Base-by-base conservation (phyloP, 331 rosid species). In the Malus hybrid region DNA sequence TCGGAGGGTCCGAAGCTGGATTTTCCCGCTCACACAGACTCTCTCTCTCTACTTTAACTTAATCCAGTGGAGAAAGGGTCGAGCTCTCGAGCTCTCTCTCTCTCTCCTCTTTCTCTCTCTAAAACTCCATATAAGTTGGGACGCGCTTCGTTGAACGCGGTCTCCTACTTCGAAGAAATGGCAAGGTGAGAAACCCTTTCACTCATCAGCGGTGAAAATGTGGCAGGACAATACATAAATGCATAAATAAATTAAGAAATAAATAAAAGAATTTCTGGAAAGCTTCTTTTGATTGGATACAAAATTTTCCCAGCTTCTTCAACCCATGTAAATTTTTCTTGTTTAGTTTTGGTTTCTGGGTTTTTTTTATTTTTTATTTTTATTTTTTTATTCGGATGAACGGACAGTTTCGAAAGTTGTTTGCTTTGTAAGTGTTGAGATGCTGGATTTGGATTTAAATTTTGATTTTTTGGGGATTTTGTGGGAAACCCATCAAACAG, bases 1-100 rank as follows among this genome's bases (percentile, higher is more conserved):
- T 31, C 14, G 8, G 2, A 67, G 54, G 54, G 18, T 44, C 72
- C 76, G 4, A 27, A 32, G 71, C 74, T 61, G 67, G 74, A 76
- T 36, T 82, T 92, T 92, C 93, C 97, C 97, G 92, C 97, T 86
- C 90, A 56, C 69, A 22, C 72, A 39, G 7, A 19, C 67, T 4
- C 36, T 2, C 61, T n/a, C 61, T 29, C 85, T 14, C 73, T 74
- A 14, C 80, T 65, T 78, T 22, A 52, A 31, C 83, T 77, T 82
- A 61, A 48, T 61, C 73, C 16, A 62, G 81, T 71, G 80, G 29
- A 79, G 72, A 71, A 83, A 28, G 60, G 44, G 66, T 65, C 1
- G 69, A 18, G 69, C 6, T 16, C 28, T 24, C 24, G 11, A 50
- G 62, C 2, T 5, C 67, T 34, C 16, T 42, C 72, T 12, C 28